Evolutionary conservation across 768 basidiomycete species (phyloP).

Genomic region (Hortiboletus campestris): DNA sequence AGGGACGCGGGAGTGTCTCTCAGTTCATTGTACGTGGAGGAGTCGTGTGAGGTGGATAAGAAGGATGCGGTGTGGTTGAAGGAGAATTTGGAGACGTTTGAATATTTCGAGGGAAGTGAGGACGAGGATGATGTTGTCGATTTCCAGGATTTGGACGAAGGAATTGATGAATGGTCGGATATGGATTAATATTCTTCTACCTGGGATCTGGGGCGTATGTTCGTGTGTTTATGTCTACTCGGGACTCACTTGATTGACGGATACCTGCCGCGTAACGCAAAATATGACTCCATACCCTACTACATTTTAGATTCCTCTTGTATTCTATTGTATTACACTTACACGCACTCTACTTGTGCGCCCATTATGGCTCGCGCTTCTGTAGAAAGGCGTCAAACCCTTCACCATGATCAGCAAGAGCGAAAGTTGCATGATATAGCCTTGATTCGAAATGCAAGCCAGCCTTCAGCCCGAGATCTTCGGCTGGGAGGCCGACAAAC

Average conservation of each 20-base stretch:
- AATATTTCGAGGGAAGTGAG: constrained; percentile 57
- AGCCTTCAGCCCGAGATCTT: constrained; percentile 44
- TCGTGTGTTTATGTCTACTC: not conserved
- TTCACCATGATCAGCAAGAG: constrained; percentile 46
- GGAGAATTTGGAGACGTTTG: constrained; percentile 48
- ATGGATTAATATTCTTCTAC: not conserved
- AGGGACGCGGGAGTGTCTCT: constrained; percentile 45
- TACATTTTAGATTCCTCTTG: not conserved
- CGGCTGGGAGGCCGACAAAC: constrained; percentile 29
- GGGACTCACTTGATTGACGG: not conserved
- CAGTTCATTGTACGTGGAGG: constrained; percentile 42
- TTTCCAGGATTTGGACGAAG: constrained; percentile 21
- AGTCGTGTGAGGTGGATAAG: constrained; percentile 38
- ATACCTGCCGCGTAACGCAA: not conserved
- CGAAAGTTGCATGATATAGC: constrained; percentile 51
- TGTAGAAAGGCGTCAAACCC: constrained; percentile 49
- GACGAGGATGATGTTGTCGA: constrained; percentile 38
- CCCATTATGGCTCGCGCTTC: constrained; percentile 46
- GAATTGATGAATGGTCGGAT: constrained; percentile 16
- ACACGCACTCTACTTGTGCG: constrained; percentile 34
- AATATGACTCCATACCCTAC: not conserved
- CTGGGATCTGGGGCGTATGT: not conserved
- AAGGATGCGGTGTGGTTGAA: constrained; percentile 54
- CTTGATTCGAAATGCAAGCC: constrained; percentile 48
- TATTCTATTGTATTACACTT: not conserved